Conservation (phyloP, 1,139 yeast genomes). For the Hansenula sp. region DNA sequence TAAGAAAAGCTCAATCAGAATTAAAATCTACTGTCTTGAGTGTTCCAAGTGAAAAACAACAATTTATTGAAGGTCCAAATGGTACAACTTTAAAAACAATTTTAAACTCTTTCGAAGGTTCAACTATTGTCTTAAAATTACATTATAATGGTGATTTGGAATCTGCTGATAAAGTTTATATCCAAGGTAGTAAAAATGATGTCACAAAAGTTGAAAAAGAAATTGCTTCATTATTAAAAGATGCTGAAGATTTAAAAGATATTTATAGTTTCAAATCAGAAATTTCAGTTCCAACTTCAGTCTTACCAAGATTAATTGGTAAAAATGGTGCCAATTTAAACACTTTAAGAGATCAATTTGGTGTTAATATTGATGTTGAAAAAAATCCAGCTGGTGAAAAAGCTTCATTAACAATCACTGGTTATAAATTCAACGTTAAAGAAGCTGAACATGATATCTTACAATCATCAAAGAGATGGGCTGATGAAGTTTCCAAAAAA, state of each 20-base stretch:
- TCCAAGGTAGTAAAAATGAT: conserved; percentile 60
- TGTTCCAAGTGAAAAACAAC: conserved; percentile 55
- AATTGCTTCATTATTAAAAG: conserved; percentile 52
- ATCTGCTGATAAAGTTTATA: conserved; percentile 46
- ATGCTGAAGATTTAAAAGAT: conserved; percentile 58
- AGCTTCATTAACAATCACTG: conserved; percentile 61
- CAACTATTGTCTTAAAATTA: conserved; percentile 23
- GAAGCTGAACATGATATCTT: conserved; percentile 61
- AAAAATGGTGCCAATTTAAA: conserved; percentile 76
- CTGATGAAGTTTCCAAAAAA: conserved; percentile 70
- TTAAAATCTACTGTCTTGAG: conserved; percentile 49
- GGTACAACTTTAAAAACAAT: conserved; percentile 53
- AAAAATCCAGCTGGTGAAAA: conserved; percentile 37
- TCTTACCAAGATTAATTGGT: conserved; percentile 82
- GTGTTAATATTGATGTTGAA: conserved; percentile 69
- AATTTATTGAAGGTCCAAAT: conserved; percentile 52
- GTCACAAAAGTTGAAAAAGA: conserved; percentile 51
- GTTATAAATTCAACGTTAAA: conserved; percentile 75
- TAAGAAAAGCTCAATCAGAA: conserved; percentile 56
- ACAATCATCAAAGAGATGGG: conserved; percentile 67
- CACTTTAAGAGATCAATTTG: conserved; percentile 70
- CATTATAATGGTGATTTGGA: conserved; percentile 34
- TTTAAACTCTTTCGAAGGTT: conserved; percentile 32
- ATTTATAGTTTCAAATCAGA: conserved; percentile 53
- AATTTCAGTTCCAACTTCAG: conserved; percentile 59